These are phyloP conservation scores for Podospora conica DNA, from an alignment of 495 filamentous ascomycete genomes.

Conservation along the genomic window DNA sequence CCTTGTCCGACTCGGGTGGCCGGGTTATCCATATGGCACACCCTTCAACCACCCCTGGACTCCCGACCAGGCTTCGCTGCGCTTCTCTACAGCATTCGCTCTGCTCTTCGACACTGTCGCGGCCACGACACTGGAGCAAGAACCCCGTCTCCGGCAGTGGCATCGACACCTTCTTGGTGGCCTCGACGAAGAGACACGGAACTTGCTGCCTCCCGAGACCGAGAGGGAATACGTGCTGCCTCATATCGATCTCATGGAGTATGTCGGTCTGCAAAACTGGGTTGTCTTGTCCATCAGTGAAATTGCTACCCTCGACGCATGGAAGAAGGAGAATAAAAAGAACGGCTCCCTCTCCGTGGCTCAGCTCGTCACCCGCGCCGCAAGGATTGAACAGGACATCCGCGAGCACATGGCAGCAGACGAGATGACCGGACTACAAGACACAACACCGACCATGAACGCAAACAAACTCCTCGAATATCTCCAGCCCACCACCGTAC, in stretches of 20 bases:
- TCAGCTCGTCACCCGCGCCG: constrained; percentile 39
- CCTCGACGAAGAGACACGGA: constrained; percentile 10
- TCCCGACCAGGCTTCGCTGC: constrained; percentile 46
- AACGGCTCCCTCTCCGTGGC: constrained; percentile 39
- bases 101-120: constrained; percentile 46
- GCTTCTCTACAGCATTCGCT: constrained; percentile 46
- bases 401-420: constrained; percentile 20
- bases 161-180: constrained; percentile 32
- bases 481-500: constrained; percentile 5
- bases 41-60: constrained; percentile 29
- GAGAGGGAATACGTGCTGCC: constrained; percentile 19
- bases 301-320: constrained; percentile 44
- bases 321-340: constrained; percentile 42
- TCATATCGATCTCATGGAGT: constrained; percentile 35
- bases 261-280: constrained; percentile 45
- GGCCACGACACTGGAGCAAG: constrained; percentile 37
- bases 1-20: constrained; percentile 30
- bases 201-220: constrained; percentile 8
- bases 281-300: constrained; percentile 39
- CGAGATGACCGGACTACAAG: not conserved
- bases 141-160: constrained; percentile 37
- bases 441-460: not conserved
- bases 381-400: constrained; percentile 34
- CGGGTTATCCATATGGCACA: constrained; percentile 17
- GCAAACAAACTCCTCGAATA: constrained; percentile 4